A percentile compares a stretch with the other conserved stretches of the same genome.
Evolutionary conservation across 2,329 filamentous ascomycete genomes (phyloP).

Genomic region (Aspergillus niger): DNA sequence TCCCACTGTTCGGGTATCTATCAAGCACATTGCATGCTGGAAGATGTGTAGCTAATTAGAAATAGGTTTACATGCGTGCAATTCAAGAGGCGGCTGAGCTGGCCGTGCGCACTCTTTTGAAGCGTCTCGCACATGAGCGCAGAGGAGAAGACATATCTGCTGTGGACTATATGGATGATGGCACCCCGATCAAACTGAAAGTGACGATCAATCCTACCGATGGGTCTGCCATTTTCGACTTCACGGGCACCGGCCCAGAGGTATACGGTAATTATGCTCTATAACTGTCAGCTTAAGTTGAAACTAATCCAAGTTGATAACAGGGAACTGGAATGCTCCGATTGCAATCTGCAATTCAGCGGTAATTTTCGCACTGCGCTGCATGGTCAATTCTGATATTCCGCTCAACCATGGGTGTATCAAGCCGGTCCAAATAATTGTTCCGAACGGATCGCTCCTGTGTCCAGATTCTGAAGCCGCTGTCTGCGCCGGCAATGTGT

Average conservation of each 20-base stretch:
- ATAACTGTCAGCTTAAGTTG: no score
- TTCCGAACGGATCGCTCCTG: slow-evolving; percentile 70
- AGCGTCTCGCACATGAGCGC: neutral
- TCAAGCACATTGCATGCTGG: no score
- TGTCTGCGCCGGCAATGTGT: slow-evolving; percentile 75
- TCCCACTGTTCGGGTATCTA: no score
- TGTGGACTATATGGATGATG: neutral
- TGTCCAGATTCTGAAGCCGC: slow-evolving; percentile 71
- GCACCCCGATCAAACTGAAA: slow-evolving; percentile 52
- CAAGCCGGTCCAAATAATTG: slow-evolving; percentile 74
- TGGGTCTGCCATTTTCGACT: slow-evolving; percentile 73
- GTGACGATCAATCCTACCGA: slow-evolving; percentile 70
- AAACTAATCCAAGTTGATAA: neutral
- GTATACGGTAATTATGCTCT: slow-evolving; percentile 46
- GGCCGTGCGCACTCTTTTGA: neutral
- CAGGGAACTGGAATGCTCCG: slow-evolving; percentile 73
- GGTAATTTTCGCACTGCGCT: slow-evolving; percentile 79
- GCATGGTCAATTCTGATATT: slow-evolving; percentile 74
- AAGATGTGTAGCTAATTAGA: neutral
- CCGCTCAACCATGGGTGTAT: slow-evolving; percentile 61
- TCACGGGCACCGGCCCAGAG: slow-evolving; percentile 73
- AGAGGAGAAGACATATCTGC: neutral
- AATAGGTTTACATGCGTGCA: neutral
- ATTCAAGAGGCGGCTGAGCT: neutral
- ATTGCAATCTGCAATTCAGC: slow-evolving; percentile 76